Evolutionary conservation across 768 basidiomycete genomes (phyloP).

Genomic region (Pleurotus citrinopileatus): DNA sequence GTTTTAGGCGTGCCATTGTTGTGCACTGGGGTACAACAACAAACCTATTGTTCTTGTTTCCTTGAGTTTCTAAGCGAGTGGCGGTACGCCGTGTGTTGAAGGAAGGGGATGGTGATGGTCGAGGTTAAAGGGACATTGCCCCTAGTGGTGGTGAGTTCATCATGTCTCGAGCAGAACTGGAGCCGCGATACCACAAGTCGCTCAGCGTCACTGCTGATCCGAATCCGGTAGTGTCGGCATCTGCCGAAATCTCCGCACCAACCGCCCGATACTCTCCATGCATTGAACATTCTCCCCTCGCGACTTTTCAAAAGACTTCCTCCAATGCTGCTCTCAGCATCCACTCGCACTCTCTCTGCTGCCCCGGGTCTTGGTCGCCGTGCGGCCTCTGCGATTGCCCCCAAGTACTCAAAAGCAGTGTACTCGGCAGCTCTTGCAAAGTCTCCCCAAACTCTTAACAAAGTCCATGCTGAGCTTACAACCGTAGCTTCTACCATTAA

Average conservation of each 20-base stretch:
- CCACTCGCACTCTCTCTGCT: constrained; percentile 29
- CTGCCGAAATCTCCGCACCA: constrained; percentile 7
- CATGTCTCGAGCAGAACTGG: background rate
- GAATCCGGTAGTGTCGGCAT: constrained; percentile 10
- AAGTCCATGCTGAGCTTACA: constrained; percentile 83
- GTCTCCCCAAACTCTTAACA: constrained; percentile 78
- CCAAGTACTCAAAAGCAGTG: constrained; percentile 82
- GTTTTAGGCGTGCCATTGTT: constrained; percentile 9
- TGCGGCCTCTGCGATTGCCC: constrained; percentile 65
- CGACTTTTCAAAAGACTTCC: constrained; percentile 13
- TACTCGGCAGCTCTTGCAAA: constrained; percentile 80
- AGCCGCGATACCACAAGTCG: too few species aligned
- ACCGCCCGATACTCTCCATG: constrained; percentile 3
- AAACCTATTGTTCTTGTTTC: background rate
- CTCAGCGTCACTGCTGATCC: constrained; percentile 8
- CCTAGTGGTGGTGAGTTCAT: background rate
- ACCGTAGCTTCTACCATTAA: constrained; percentile 69
- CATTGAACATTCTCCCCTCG: background rate
- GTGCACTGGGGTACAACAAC: background rate
- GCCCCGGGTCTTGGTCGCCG: constrained; percentile 60
- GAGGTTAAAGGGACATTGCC: background rate
- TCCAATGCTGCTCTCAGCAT: constrained; percentile 14
- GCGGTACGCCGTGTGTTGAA: background rate
- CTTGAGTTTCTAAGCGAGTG: background rate
- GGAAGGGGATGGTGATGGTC: background rate